Evolutionary conservation across 306 rosid genomes (phyloP).

Genomic region (Astragalus glycyphyllos): DNA sequence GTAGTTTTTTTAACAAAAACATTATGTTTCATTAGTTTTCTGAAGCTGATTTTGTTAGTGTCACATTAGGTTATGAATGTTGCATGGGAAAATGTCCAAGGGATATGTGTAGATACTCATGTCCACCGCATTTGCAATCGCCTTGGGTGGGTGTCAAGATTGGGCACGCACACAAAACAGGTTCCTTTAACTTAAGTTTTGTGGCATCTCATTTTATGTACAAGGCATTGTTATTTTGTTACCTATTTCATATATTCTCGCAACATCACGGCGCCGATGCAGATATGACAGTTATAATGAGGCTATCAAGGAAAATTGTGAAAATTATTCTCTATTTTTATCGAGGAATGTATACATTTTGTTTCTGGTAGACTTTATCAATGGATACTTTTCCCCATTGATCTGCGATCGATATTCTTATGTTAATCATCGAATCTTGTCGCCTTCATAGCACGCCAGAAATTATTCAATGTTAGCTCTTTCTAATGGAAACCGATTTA

Average conservation of each 20-base stretch:
- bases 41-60: slow-evolving; percentile 39
- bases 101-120: slow-evolving; percentile 96
- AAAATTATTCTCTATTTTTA: slow-evolving; percentile 18
- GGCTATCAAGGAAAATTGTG: background rate
- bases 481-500: slow-evolving; percentile 27
- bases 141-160: slow-evolving; percentile 86
- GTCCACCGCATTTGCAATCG: slow-evolving; percentile 97
- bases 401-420: background rate
- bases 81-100: slow-evolving; percentile 95
- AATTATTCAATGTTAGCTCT: background rate
- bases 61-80: slow-evolving; percentile 83
- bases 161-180: slow-evolving; percentile 82
- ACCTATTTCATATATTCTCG: slow-evolving; percentile 11
- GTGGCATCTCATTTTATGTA: slow-evolving; percentile 32
- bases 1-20: slow-evolving; percentile 34
- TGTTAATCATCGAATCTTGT: background rate
- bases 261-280: slow-evolving; percentile 36
- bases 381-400: background rate
- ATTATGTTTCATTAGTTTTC: slow-evolving; percentile 34
- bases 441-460: background rate
- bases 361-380: background rate
- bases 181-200: slow-evolving; percentile 47
- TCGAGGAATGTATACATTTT: slow-evolving; percentile 6
- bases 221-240: slow-evolving; percentile 1
- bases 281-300: background rate